phyloP scores from a whole-genome alignment of 106 monocot species.

The Acorus gramineus region DNA sequence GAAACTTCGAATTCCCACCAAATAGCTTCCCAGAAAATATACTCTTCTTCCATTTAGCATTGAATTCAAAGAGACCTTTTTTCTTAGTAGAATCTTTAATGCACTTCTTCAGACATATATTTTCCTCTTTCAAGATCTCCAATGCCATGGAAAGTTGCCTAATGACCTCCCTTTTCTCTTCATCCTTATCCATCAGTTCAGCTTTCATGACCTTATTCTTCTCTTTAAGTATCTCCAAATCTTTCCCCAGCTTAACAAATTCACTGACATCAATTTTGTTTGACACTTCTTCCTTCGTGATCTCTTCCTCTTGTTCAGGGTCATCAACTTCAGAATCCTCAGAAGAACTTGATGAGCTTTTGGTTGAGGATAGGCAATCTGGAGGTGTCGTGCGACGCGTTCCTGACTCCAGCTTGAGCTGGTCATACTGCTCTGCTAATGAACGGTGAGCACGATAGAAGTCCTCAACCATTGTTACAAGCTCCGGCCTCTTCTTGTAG shows the following conservation, averaged over 20 bases:
- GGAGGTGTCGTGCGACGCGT: conserved; percentile 4
- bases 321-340: conserved; percentile 66
- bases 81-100: conserved; percentile 25
- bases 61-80: conserved; percentile 26
- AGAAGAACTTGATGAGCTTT: conserved; percentile 17
- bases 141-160: conserved; percentile 52
- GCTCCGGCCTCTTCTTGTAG: conserved; percentile 82
- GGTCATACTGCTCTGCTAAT: conserved; percentile 62
- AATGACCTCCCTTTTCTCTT: conserved; percentile 80
- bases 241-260: not conserved
- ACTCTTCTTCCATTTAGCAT: conserved; percentile 25
- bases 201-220: conserved; percentile 20
- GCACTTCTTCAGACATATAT: conserved; percentile 30
- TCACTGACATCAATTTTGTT: not conserved
- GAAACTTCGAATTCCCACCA: conserved; percentile 8
- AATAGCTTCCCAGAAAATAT: conserved; percentile 29
- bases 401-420: conserved; percentile 26
- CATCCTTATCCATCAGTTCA: conserved; percentile 49
- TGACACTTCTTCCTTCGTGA: not conserved
- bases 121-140: conserved; percentile 53
- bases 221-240: conserved; percentile 13
- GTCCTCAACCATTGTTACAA: conserved; percentile 68
- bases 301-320: conserved; percentile 41
- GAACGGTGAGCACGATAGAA: conserved; percentile 79
- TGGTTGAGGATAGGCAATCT: conserved; percentile 10